Base-by-base conservation (phyloP, 345 rosid species). In the Dipteronia sinensis region DNA sequence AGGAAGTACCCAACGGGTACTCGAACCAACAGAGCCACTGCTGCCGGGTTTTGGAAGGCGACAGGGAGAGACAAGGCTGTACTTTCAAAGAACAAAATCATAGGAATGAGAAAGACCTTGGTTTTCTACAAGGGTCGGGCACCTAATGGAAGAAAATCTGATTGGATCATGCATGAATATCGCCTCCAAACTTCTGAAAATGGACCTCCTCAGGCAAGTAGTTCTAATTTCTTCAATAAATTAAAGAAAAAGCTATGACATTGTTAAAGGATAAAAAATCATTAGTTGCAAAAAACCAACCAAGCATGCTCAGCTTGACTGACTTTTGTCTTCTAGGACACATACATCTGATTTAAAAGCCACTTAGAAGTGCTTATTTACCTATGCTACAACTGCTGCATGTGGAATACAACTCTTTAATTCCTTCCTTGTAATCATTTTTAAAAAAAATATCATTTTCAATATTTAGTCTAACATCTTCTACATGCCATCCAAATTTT, bases 161-260 rank as follows among this genome's bases (percentile, higher is more conserved):
- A 95, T 74, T 95, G 99, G 99, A 95, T 95, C 87, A 89, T 95
- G 91, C 99, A 95, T 20, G 99, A 95, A 63, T 95, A 95, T 76
- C 91, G 99, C 9, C 94, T 87, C 79, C 98, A 95, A 81, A 89
- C 93, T 31, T 81, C 88, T 13, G 90, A 92, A 72, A 85, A 82
- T 71, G 97, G 80, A 80, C 90, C 95, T 1, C 89, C 90, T 72
- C 98, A 93, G 95, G 98, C 81, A 85, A 56, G 84, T 68, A 19
- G 11, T 20, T 59, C 10, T 16, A 31, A 31, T 31, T 59, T 19
- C 9, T 51, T 51, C 19, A 51, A 49, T 46, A 9, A 46, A 44
- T 44, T 42, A 42, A 42, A 7, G 2, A 42, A 42, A 42, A 42
- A 42, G 46, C 46, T 42, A 42, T 42, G 46, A 9, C 46, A 42